Conservation (phyloP, 1,139 yeast genomes). For the Ashbya aceris region DNA sequence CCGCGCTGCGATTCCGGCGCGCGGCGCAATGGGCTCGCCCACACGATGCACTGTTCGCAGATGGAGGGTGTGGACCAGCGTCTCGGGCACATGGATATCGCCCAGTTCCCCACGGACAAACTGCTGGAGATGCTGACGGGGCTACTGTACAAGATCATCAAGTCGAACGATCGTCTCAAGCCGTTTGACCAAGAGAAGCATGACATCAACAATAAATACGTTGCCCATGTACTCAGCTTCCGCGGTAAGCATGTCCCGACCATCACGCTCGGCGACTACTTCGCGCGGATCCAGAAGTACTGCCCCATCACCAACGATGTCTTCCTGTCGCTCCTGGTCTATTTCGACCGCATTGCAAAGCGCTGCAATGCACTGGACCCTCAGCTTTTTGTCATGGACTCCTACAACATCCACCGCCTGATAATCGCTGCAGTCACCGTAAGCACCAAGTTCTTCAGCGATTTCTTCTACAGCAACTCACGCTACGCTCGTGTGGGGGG, state of each 20-base stretch:
- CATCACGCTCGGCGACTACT: conserved; percentile 78
- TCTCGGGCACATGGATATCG: conserved; percentile 57
- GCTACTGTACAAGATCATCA: conserved; percentile 73
- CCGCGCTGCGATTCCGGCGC: no score
- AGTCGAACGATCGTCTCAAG: conserved; percentile 71
- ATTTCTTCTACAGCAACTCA: conserved; percentile 89
- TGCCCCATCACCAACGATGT: conserved; percentile 98
- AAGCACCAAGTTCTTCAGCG: conserved; percentile 89
- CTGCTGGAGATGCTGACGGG: conserved; percentile 78
- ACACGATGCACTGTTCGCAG: no score
- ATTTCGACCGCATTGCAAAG: conserved; percentile 89
- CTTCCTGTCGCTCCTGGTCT: conserved; percentile 77
- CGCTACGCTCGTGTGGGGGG: conserved; percentile 98
- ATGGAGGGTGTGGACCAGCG: neutral
- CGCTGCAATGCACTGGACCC: conserved; percentile 50
- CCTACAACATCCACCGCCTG: conserved; percentile 86
- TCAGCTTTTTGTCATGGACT: conserved; percentile 87
- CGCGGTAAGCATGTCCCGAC: conserved; percentile 96
- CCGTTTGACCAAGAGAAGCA: conserved; percentile 7
- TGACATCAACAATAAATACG: conserved; percentile 1
- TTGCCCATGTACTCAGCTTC: conserved; percentile 57
- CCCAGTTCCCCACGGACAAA: conserved; percentile 74
- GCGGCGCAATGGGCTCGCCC: no score
- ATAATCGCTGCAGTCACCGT: conserved; percentile 96
- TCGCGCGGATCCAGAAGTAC: conserved; percentile 82